These are phyloP conservation scores for Neurospora hispaniola DNA, from an alignment of 495 filamentous ascomycete genomes.

Conservation along the genomic window DNA sequence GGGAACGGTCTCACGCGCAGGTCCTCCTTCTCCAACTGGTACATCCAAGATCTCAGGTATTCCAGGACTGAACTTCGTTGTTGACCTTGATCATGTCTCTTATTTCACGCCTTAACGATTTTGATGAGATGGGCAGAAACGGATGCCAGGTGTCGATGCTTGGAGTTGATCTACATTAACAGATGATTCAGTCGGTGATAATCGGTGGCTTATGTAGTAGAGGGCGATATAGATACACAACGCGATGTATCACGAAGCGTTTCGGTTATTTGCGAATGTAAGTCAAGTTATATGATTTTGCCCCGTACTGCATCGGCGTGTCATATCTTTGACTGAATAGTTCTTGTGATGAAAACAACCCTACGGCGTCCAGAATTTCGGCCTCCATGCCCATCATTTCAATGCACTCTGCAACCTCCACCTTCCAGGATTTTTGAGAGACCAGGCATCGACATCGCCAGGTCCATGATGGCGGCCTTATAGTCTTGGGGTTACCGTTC, in stretches of 20 bases:
- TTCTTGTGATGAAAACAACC: neutral
- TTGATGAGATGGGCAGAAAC: neutral
- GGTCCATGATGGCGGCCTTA: neutral
- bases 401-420: neutral
- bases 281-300: neutral
- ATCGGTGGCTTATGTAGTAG: neutral
- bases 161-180: neutral
- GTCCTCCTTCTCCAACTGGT: neutral
- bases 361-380: neutral
- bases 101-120: neutral
- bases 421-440: neutral
- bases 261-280: neutral
- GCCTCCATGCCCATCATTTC: neutral
- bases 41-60: neutral
- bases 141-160: neutral
- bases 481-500: neutral
- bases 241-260: neutral
- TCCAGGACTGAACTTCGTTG: neutral
- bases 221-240: neutral
- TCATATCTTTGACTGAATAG: neutral
- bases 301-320: neutral
- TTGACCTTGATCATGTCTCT: neutral
- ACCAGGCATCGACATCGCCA: neutral
- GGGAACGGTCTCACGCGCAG: neutral
- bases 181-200: neutral